Conservation (phyloP, 257 asterid species). For the Jaltomata sinuosa region DNA sequence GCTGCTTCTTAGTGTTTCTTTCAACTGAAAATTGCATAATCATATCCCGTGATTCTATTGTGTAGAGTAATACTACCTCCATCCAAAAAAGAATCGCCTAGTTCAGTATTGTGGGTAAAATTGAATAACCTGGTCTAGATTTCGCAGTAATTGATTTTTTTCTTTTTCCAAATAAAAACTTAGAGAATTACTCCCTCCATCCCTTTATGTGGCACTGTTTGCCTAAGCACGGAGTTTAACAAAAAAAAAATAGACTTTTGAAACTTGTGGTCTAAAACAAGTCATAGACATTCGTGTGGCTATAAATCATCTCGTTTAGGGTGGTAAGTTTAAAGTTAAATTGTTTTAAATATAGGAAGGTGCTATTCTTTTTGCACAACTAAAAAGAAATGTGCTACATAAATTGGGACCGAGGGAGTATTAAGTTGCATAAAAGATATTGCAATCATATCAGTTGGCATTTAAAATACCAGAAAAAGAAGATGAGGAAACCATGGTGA, state of each 20-base stretch:
- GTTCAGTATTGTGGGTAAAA: neutral
- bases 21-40: neutral
- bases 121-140: neutral
- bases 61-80: neutral
- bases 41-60: neutral
- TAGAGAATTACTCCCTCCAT: neutral
- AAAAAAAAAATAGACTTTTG: neutral
- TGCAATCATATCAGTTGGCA: neutral
- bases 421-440: neutral
- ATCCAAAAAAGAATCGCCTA: neutral
- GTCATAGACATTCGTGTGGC: neutral
- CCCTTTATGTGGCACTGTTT: neutral
- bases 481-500: neutral
- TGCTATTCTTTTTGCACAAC: neutral
- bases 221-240: no score
- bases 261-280: neutral
- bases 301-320: neutral
- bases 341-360: neutral
- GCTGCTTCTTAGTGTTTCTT: neutral
- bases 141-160: neutral
- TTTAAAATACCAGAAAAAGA: neutral
- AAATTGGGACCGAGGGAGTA: neutral
- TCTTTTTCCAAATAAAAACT: neutral
- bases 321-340: neutral
- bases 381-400: neutral